Evolutionary conservation across 2,329 filamentous ascomycete species (phyloP), one percentile per base, ranked within the genome.

Genomic region (Cryphonectria radicalis): DNA sequence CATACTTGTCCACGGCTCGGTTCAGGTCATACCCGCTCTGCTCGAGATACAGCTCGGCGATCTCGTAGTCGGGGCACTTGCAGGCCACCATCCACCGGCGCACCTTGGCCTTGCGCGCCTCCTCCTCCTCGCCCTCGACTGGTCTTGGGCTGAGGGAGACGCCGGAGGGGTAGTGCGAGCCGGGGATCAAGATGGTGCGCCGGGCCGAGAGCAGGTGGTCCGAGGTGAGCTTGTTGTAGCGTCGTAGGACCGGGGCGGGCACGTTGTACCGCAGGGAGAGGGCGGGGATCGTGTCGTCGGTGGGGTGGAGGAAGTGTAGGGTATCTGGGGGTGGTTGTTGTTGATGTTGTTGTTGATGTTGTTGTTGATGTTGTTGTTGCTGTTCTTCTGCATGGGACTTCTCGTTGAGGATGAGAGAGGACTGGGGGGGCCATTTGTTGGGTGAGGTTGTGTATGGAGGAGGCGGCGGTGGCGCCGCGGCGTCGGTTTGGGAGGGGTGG

Each of bases 41-140:
- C 76, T 93, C 88, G 60, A 96, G 85, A 79, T 96, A 96, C 28
- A 95, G 79, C 40, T 92, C 79, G 1, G 93, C 93, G 66, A 94
- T 84, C 77, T 94, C 91, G 81, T 90, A 95, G 84, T 95, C 91
- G 35, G 88, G 83, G 40, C 93, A 91, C 78, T 95, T 95, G 81
- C 91, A 93, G 1, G 86, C 85, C 2, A 93, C 89, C 93, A 95
- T 95, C 84, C 91, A 95, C 73, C 91, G 88, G 59, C 93, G 85
- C 46, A 95, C 86, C 77, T 90, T 91, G 25, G 83, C 85, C 81
- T 93, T 95, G 73, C 90, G 86, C 66, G 87, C 83, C 80, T 93
- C 91, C 76, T 94, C 92, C 63, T 92, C 91, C 77, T 93, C 92
- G 64, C 91, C 89, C 68, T 92, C 91, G n/a, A 93, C 76, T 0